These are phyloP conservation scores for Fusarium lateritium DNA, from an alignment of 2,329 filamentous ascomycete genomes.

Conservation along the genomic window DNA sequence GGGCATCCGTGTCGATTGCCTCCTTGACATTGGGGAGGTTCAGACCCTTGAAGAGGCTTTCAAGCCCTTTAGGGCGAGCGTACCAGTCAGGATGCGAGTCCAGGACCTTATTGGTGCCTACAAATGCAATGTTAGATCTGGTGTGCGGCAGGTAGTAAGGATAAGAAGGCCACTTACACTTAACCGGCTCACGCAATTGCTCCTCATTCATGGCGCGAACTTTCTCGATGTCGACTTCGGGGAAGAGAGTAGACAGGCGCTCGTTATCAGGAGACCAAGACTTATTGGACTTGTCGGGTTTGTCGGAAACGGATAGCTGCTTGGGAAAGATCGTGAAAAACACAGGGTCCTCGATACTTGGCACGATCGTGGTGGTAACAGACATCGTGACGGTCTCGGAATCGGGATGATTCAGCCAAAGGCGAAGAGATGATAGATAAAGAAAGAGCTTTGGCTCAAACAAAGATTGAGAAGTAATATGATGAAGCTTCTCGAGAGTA, in stretches of 20 bases:
- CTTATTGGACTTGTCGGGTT: background rate
- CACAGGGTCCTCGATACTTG: background rate
- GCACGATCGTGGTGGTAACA: background rate
- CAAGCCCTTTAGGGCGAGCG: background rate
- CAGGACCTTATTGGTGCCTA: background rate
- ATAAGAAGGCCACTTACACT: conserved; percentile 1
- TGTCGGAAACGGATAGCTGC: background rate
- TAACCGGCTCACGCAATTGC: background rate
- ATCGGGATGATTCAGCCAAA: background rate
- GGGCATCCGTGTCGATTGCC: background rate
- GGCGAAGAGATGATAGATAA: background rate
- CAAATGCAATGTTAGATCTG: background rate
- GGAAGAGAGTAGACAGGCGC: background rate
- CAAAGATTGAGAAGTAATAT: background rate
- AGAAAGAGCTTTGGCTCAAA: background rate
- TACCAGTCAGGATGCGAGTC: background rate
- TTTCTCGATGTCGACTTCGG: background rate
- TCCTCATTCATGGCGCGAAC: background rate
- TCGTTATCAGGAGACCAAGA: background rate
- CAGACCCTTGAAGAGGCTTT: conserved; percentile 6
- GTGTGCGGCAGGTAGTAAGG: background rate
- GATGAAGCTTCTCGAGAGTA: background rate
- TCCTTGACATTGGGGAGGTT: conserved; percentile 5
- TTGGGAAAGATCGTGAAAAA: background rate
- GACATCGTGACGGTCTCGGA: background rate